Conservation (phyloP, 352 stramenopile genomes). For the Discostella stelligera region DNA sequence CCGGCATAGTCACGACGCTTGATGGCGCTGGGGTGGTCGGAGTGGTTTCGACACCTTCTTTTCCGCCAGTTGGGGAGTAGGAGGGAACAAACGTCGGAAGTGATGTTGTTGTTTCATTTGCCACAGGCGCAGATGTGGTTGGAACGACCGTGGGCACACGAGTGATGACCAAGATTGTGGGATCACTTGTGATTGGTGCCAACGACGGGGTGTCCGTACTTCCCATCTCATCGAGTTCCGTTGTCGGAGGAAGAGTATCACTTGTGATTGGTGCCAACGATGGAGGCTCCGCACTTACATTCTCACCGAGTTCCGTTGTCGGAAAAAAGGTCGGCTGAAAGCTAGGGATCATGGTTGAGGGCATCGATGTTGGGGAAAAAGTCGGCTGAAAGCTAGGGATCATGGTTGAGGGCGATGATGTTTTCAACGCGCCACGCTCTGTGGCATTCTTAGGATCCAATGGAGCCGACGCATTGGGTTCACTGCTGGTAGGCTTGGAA, state of each 20-base stretch:
- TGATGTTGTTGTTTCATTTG: neutral
- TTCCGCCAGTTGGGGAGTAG: neutral
- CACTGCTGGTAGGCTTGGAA: neutral
- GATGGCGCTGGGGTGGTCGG: neutral
- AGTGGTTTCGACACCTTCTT: too few relatives aligned
- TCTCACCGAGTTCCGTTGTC: too few relatives aligned
- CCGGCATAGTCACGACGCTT: neutral
- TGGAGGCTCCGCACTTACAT: too few relatives aligned
- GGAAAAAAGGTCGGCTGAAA: neutral
- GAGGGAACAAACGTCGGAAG: neutral
- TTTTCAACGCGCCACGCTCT: too few relatives aligned
- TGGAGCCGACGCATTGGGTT: neutral
- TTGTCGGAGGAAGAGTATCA: too few relatives aligned
- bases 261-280: too few relatives aligned
- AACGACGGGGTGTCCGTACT: too few relatives aligned
- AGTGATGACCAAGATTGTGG: neutral
- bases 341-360: neutral
- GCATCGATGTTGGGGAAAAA: neutral
- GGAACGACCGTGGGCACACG: neutral
- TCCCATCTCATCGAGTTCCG: too few relatives aligned
- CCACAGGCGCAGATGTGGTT: neutral
- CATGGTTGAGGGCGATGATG: neutral
- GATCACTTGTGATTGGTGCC: too few relatives aligned
- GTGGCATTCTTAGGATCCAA: neutral
- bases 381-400: neutral